Evolutionary conservation across 495 filamentous ascomycete genomes (phyloP).

Genomic region (Neurospora discreta): DNA sequence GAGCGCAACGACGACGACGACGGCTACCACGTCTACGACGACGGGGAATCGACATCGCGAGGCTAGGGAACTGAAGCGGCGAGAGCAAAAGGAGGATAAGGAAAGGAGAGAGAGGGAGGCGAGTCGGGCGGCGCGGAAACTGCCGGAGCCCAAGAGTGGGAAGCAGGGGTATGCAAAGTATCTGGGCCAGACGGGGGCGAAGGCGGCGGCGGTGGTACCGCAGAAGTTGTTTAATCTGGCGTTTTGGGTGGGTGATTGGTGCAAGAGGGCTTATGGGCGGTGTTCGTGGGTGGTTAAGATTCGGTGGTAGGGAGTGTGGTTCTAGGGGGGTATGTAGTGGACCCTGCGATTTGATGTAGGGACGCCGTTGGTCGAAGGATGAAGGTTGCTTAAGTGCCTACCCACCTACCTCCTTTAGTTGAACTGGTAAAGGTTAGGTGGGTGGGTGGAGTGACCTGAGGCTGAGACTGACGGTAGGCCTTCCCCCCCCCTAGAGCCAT

Average conservation of each 20-base stretch:
- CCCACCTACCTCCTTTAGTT: too few relatives aligned
- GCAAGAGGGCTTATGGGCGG: not conserved
- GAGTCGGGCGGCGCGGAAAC: not conserved
- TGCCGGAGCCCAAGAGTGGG: not conserved
- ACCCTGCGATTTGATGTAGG: too few relatives aligned
- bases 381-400: too few relatives aligned
- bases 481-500: too few relatives aligned
- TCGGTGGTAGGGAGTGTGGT: not conserved
- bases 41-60: not conserved
- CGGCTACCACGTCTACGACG: not conserved
- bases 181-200: not conserved
- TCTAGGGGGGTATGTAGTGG: not conserved
- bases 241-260: not conserved
- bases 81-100: not conserved
- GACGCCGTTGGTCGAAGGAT: too few relatives aligned
- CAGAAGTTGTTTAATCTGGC: not conserved
- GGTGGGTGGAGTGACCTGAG: too few relatives aligned
- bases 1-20: not conserved
- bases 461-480: too few relatives aligned
- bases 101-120: not conserved
- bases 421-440: too few relatives aligned
- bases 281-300: not conserved
- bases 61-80: not conserved
- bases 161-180: not conserved
- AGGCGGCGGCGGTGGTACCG: not conserved